phyloP scores from a whole-genome alignment of 192 early-diverging fungal species.

The Coemansia pectinata region DNA sequence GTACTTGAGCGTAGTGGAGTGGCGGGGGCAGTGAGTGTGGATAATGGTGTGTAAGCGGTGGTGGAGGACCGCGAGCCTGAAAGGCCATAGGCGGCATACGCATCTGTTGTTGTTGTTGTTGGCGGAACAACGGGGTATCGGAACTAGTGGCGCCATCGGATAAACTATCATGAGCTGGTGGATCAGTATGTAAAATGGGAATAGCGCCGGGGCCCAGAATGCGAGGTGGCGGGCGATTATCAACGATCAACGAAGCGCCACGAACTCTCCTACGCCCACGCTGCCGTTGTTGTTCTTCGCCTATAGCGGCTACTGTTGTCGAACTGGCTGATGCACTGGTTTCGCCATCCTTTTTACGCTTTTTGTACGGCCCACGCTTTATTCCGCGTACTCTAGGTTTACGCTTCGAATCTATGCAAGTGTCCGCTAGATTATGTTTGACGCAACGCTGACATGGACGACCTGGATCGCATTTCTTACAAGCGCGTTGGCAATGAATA shows the following conservation, averaged over 20 bases:
- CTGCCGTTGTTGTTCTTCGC: not conserved
- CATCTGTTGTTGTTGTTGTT: not conserved
- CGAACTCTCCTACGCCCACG: not conserved
- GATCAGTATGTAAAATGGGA: slow-evolving; percentile 43
- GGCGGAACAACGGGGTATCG: slow-evolving; percentile 27
- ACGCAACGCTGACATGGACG: slow-evolving; percentile 83
- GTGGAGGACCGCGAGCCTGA: not conserved
- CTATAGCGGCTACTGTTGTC: not conserved
- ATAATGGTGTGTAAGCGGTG: not conserved
- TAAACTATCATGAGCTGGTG: slow-evolving; percentile 1
- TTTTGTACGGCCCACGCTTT: slow-evolving; percentile 84
- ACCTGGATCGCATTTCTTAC: slow-evolving; percentile 91
- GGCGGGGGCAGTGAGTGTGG: not conserved
- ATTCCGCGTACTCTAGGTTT: slow-evolving; percentile 83
- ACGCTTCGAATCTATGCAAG: slow-evolving; percentile 75
- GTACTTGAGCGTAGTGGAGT: slow-evolving; percentile 3
- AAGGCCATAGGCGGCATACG: slow-evolving; percentile 2
- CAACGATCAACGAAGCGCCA: not conserved
- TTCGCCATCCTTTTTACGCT: slow-evolving; percentile 31
- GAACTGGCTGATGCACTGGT: not conserved
- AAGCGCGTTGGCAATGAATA: slow-evolving; percentile 83
- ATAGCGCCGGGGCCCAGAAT: slow-evolving; percentile 48
- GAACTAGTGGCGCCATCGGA: slow-evolving; percentile 18
- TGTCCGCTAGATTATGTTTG: slow-evolving; percentile 65
- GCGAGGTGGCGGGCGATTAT: not conserved